phyloP scores from a whole-genome alignment of 2,329 filamentous ascomycete species.

The Stagonosporopsis vannaccii region DNA sequence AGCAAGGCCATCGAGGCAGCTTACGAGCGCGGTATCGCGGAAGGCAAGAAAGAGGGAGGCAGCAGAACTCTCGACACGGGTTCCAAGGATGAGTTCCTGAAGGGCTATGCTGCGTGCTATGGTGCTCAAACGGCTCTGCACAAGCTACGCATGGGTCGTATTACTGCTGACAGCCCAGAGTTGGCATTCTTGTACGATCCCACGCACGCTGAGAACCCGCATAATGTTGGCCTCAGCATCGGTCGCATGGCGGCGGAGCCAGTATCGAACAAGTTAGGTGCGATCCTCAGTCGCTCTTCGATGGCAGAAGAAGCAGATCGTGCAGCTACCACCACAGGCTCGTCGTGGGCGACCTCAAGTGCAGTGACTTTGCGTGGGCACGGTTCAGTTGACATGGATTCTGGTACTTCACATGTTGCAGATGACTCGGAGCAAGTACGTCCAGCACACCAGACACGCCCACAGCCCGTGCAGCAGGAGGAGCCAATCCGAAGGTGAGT shows the following conservation, averaged over 20 bases:
- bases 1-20: slow-evolving; percentile 6
- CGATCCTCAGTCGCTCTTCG: neutral
- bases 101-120: slow-evolving; percentile 31
- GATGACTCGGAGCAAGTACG: neutral
- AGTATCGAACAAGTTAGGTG: neutral
- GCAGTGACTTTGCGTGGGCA: neutral
- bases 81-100: slow-evolving; percentile 16
- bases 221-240: slow-evolving; percentile 20
- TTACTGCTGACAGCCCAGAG: slow-evolving; percentile 26
- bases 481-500: slow-evolving; percentile 17
- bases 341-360: neutral
- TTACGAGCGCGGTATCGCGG: slow-evolving; percentile 23
- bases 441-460: neutral
- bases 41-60: slow-evolving; percentile 5
- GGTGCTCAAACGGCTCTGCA: slow-evolving; percentile 15
- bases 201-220: slow-evolving; percentile 24
- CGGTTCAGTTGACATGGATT: neutral
- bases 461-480: slow-evolving; percentile 5
- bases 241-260: neutral
- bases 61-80: neutral
- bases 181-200: slow-evolving; percentile 31
- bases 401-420: neutral
- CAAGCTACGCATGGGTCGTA: slow-evolving; percentile 23
- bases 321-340: neutral
- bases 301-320: neutral